These are phyloP conservation scores for Irpex sp. DNA, from an alignment of 1,284 basidiomycete genomes.

Conservation along the genomic window DNA sequence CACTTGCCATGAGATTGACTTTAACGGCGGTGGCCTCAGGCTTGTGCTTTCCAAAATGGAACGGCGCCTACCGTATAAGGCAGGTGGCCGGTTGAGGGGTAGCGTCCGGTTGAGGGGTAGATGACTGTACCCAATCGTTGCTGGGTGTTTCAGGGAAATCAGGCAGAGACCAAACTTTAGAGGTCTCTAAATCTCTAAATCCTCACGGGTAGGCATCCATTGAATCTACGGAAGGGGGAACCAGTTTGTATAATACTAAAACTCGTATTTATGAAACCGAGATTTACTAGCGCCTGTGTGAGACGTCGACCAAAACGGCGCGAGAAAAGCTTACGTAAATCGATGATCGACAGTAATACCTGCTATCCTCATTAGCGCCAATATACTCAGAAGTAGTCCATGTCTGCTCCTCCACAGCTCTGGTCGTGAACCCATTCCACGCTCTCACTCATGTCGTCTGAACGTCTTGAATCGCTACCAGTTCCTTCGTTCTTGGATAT, in stretches of 20 bases:
- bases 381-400: not conserved
- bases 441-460: not conserved
- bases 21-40: too few relatives aligned
- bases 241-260: not conserved
- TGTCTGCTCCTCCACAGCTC: not conserved
- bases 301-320: not conserved
- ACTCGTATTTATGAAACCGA: not conserved
- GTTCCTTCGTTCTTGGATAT: not conserved
- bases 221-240: not conserved
- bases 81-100: too few relatives aligned
- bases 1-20: too few relatives aligned
- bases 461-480: not conserved
- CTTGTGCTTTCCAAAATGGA: too few relatives aligned
- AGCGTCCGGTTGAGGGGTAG: too few relatives aligned
- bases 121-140: too few relatives aligned
- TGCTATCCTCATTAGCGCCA: not conserved
- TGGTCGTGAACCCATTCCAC: not conserved
- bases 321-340: not conserved
- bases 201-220: too few relatives aligned
- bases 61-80: too few relatives aligned
- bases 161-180: too few relatives aligned
- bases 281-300: not conserved
- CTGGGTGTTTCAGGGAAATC: too few relatives aligned
- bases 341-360: not conserved
- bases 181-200: too few relatives aligned